Base-by-base conservation (phyloP, 306 rosid genomes). In the Albizia julibrissin region DNA sequence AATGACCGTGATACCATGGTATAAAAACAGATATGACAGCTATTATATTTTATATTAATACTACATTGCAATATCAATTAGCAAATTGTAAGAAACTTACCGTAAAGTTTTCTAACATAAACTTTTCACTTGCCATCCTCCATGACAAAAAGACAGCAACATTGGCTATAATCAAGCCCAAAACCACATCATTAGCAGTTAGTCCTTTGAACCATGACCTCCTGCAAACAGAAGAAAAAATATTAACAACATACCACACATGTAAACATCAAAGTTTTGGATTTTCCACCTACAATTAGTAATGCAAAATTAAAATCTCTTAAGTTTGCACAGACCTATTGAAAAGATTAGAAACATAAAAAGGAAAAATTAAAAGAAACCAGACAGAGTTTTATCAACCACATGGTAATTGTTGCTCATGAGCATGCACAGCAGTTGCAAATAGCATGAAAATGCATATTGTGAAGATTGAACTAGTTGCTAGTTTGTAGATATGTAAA, bases 121-220 rank as follows among this genome's bases (percentile, higher is more conserved):
- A 95, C 47, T 33, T 69, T 62, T 34, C 4, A 84, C 85, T 85
- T 39, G 88, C 90, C 62, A 85, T 61, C 86, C 83, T 80, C 98
- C 99, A 93, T 73, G 85, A 76, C 39, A 93, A 21, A 56, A 56
- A 56, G 82, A 95, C 88, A 74, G 89, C 94, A 74, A 81, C 91
- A 87, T 95, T 95, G 76, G 96, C 90, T 83, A 89, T 21, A 87
- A 95, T 80, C 92, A 95, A 87, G 82, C 96, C 92, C 68, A 83
- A 33, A 79, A 95, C 93, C 75, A 83, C 5, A 29, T 85, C 88
- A 84, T 50, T n/a, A 71, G 83, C 37, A 37, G 91, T 52, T 77
- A 91, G 67, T 85, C 87, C 75, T 27, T 21, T 83, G 22, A 89
- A 78, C 94, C 90, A 87, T 43, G 93, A 84, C 67, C 85, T 87